These are phyloP conservation scores for Hypoxylon rubiginosum DNA, from an alignment of 2,329 filamentous ascomycete genomes.

Conservation along the genomic window DNA sequence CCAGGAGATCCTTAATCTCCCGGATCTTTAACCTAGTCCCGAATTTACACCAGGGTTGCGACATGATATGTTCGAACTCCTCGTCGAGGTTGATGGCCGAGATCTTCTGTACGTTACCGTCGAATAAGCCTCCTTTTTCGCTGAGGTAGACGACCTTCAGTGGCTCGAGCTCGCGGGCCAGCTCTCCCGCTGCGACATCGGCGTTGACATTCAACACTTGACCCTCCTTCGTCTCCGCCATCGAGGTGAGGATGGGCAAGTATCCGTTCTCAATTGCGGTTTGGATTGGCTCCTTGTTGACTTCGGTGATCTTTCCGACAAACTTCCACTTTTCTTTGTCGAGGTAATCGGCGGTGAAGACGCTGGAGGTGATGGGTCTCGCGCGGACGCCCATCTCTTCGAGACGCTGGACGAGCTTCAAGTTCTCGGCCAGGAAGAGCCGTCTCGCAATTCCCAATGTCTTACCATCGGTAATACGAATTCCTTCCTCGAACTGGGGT, in stretches of 20 bases:
- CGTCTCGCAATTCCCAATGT: slow-evolving; percentile 91
- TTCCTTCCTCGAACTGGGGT: slow-evolving; percentile 96
- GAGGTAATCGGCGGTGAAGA: slow-evolving; percentile 93
- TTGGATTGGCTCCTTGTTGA: slow-evolving; percentile 92
- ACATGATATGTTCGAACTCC: slow-evolving; percentile 93
- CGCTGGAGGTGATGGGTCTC: slow-evolving; percentile 88
- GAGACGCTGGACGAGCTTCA: slow-evolving; percentile 90
- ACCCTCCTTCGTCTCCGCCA: slow-evolving; percentile 93
- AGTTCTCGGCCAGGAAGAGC: slow-evolving; percentile 94
- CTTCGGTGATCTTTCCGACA: slow-evolving; percentile 94
- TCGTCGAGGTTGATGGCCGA: slow-evolving; percentile 97
- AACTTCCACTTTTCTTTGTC: slow-evolving; percentile 97
- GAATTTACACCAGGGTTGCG: slow-evolving; percentile 93
- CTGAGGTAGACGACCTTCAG: slow-evolving; percentile 99
- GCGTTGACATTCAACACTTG: slow-evolving; percentile 98
- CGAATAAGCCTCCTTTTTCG: slow-evolving; percentile 96
- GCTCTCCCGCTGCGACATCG: slow-evolving; percentile 93
- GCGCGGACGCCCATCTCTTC: slow-evolving; percentile 91
- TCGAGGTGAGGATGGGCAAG: slow-evolving; percentile 93
- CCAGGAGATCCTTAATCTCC: slow-evolving; percentile 94
- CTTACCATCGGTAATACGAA: slow-evolving; percentile 94
- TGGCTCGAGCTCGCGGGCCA: slow-evolving; percentile 89
- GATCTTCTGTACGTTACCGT: slow-evolving; percentile 94
- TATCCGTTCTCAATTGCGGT: slow-evolving; percentile 91
- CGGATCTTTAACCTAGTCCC: slow-evolving; percentile 97